Base-by-base conservation (phyloP, 1,139 yeast genomes). In the Zygosaccharomyces sapae region DNA sequence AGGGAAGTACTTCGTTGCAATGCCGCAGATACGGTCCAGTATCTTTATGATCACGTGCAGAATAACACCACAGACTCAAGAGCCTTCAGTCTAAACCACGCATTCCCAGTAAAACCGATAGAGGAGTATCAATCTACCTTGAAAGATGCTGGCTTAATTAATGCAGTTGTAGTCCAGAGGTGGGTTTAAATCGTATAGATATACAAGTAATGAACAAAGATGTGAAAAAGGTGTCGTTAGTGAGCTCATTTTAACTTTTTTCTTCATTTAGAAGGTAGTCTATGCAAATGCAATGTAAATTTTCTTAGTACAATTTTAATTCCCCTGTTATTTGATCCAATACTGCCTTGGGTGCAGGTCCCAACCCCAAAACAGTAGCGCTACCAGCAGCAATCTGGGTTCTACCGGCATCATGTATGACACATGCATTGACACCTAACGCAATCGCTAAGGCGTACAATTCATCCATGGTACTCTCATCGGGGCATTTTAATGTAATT, bases 381-480 rank as follows among this genome's bases (percentile, higher is more conserved):
- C 94, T 82, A 1, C 97, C 97, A 4, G 96, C 86, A 8, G 89
- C 96, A 43, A 92, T 82, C 65, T 92, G 97, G 0, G 98, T 94
- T 60, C 97, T 76, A 3, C 98, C 98, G 27, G 98, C 98, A 69
- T 92, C 99, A 57, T 86, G 95, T 33, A 94, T 88, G 5, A 87
- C 76, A 55, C 81, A 77, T 2, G 90, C 80, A 58, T 89, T 86
- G 18, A 92, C 77, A 1, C 92, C 92, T 43, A 87, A 64, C 1
- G 89, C 80, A 40, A 86, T 77, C 1, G 97, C 97, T 58, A 77
- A 80, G 1, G 95, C 94, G 65, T 80, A 86, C 39, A 92, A 68
- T 40, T 81, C 68, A 59, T 86, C 88, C 81, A 92, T 77, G 38
- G 80, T 86, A 42, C 86, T 95, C 63, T 84, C 78, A 55, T 78